phyloP scores from a whole-genome alignment of 306 rosid species.

The Vigna mungo region DNA sequence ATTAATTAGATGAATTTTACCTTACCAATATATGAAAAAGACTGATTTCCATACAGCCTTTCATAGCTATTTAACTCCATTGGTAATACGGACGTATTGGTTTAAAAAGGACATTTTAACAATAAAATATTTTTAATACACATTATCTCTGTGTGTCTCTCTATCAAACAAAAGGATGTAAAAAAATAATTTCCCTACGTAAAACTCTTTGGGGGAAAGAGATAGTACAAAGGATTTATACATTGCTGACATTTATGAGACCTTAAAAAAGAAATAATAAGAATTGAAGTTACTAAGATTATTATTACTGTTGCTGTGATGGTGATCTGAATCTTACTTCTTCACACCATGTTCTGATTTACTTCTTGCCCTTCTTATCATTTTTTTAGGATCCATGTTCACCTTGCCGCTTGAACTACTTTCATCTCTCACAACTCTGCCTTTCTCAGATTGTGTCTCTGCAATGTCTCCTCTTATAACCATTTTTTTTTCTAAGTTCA shows the following conservation, averaged over 20 bases:
- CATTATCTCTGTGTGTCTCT: neutral
- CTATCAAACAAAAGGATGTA: neutral
- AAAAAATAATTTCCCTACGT: constrained; percentile 3
- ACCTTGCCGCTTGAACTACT: constrained; percentile 54
- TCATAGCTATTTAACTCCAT: no score
- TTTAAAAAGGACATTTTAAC: neutral
- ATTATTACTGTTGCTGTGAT: neutral
- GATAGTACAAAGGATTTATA: constrained; percentile 45
- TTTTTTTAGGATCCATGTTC: constrained; percentile 66
- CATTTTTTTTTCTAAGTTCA: constrained; percentile 57
- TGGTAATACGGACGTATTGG: no score
- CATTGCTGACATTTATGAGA: constrained; percentile 46
- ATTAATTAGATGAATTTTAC: no score
- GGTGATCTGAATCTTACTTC: constrained; percentile 56
- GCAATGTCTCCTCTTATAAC: constrained; percentile 55
- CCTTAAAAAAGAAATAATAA: constrained; percentile 40
- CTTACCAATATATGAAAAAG: no score
- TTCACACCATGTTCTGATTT: constrained; percentile 67
- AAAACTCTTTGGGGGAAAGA: constrained; percentile 16
- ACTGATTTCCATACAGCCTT: no score
- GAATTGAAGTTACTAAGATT: constrained; percentile 47
- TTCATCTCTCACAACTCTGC: constrained; percentile 50
- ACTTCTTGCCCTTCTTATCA: constrained; percentile 64
- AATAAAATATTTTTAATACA: neutral
- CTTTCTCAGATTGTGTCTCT: constrained; percentile 53